A percentile compares a stretch with the other conserved stretches of the same genome.
phyloP scores from a whole-genome alignment of 371 early-diverging fungal species.

The Rhizopus stolonifer region DNA sequence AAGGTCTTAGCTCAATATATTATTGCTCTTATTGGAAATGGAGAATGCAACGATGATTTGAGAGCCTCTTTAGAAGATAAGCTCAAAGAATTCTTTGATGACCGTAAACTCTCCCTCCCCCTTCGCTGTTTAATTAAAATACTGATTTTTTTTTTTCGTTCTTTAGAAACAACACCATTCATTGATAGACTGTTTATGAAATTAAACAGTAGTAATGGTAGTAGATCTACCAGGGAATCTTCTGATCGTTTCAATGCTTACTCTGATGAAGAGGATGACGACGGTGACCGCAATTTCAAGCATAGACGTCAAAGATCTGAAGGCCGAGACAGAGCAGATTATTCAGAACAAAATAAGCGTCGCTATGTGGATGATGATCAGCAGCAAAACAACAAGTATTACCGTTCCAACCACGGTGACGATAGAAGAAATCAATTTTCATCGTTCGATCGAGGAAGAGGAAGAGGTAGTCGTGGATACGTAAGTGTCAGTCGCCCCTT shows the following conservation, averaged over 20 bases:
- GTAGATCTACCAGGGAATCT: neutral
- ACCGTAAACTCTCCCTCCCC: slow-evolving; percentile 57
- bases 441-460: slow-evolving; percentile 14
- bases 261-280: slow-evolving; percentile 58
- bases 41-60: slow-evolving; percentile 45
- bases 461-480: slow-evolving; percentile 38
- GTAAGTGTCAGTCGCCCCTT: slow-evolving; percentile 8
- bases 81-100: slow-evolving; percentile 56
- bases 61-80: slow-evolving; percentile 42
- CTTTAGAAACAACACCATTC: slow-evolving; percentile 66
- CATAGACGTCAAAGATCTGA: slow-evolving; percentile 62
- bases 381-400: slow-evolving; percentile 21
- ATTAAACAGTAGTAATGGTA: slow-evolving; percentile 24
- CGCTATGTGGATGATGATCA: slow-evolving; percentile 24
- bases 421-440: slow-evolving; percentile 14
- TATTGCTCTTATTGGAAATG: slow-evolving; percentile 72
- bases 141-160: neutral
- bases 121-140: no score
- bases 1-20: slow-evolving; percentile 78
- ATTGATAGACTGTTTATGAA: slow-evolving; percentile 63
- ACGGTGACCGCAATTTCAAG: slow-evolving; percentile 74
- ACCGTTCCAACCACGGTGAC: slow-evolving; percentile 22
- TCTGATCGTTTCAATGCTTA: slow-evolving; percentile 43
- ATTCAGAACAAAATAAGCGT: slow-evolving; percentile 25
- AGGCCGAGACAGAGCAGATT: slow-evolving; percentile 31